A percentile compares a stretch with the other conserved stretches of the same genome.
Conservation (phyloP, 2,329 filamentous ascomycete genomes). For the Plectosphaerella plurivora region DNA sequence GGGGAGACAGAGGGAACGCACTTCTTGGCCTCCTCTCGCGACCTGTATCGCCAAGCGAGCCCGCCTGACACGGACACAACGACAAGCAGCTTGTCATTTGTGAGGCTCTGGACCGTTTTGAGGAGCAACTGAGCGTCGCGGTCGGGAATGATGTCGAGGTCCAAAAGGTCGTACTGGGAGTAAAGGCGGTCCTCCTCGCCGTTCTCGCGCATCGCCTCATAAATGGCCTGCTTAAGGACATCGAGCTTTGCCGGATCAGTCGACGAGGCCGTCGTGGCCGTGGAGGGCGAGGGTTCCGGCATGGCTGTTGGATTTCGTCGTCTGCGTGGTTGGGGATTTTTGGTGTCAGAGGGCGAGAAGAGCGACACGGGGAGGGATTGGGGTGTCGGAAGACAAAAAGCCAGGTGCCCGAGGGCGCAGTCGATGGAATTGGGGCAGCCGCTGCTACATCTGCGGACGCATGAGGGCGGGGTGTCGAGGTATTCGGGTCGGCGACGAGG, state of each 20-base stretch:
- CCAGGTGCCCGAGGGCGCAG: not conserved
- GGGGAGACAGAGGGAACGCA: constrained; percentile 24
- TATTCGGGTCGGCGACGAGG: constrained; percentile 14
- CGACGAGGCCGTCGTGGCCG: constrained; percentile 12
- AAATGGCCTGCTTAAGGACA: constrained; percentile 52
- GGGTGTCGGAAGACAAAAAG: not conserved
- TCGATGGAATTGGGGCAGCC: not conserved
- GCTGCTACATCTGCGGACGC: constrained; percentile 1
- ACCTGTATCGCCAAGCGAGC: constrained; percentile 54
- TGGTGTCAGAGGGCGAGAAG: not conserved
- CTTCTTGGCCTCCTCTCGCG: constrained; percentile 58
- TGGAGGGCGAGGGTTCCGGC: constrained; percentile 9
- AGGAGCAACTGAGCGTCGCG: constrained; percentile 51
- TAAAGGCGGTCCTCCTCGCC: constrained; percentile 46
- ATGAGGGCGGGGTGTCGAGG: not conserved
- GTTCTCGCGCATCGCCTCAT: constrained; percentile 49
- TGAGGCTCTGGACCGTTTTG: constrained; percentile 51
- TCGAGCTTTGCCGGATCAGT: constrained; percentile 34
- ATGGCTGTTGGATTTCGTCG: not conserved
- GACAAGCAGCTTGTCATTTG: constrained; percentile 56
- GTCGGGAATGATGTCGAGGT: constrained; percentile 52
- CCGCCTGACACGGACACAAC: constrained; percentile 37
- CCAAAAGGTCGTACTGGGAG: constrained; percentile 54
- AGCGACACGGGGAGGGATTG: not conserved
- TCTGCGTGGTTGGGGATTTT: not conserved